Percentiles rank a stretch among this genome's conserved stretches.
These are phyloP conservation scores for Phytophthora macrochlamydospora DNA, from an alignment of 352 stramenopile genomes.

Conservation along the genomic window DNA sequence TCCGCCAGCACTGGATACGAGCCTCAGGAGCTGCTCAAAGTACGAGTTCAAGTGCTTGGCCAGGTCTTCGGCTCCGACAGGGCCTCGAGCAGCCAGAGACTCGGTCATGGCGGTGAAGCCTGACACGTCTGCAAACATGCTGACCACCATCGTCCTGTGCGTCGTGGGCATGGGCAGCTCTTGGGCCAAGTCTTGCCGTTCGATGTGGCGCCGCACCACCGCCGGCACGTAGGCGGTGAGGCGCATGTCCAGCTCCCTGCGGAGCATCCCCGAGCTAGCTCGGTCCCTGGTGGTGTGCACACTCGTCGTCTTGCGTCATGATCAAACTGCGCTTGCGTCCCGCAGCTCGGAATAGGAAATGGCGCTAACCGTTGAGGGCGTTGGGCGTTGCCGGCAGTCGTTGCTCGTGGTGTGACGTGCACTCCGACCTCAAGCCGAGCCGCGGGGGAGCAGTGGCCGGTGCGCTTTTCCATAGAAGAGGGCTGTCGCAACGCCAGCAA, in stretches of 20 bases:
- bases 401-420: conserved; percentile 32
- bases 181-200: conserved; percentile 53
- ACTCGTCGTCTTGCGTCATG: neutral
- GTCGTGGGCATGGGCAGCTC: conserved; percentile 64
- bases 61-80: conserved; percentile 90
- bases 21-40: conserved; percentile 86
- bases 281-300: conserved; percentile 16
- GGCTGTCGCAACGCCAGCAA: conserved; percentile 4
- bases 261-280: conserved; percentile 46
- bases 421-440: conserved; percentile 21
- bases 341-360: conserved; percentile 40
- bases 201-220: conserved; percentile 76
- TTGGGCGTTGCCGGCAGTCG: neutral
- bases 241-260: conserved; percentile 84
- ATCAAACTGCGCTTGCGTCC: conserved; percentile 5
- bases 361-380: conserved; percentile 24
- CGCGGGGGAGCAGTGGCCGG: conserved; percentile 17
- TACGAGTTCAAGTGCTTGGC: conserved; percentile 94
- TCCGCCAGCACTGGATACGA: conserved; percentile 80
- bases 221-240: conserved; percentile 84
- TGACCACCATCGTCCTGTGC: conserved; percentile 82
- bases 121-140: conserved; percentile 94
- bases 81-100: conserved; percentile 83
- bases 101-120: conserved; percentile 95
- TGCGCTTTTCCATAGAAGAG: conserved; percentile 30